A percentile compares a stretch with the other conserved stretches of the same genome.
Conservation (phyloP, 2,329 filamentous ascomycete genomes). For the Didymella pomorum region DNA sequence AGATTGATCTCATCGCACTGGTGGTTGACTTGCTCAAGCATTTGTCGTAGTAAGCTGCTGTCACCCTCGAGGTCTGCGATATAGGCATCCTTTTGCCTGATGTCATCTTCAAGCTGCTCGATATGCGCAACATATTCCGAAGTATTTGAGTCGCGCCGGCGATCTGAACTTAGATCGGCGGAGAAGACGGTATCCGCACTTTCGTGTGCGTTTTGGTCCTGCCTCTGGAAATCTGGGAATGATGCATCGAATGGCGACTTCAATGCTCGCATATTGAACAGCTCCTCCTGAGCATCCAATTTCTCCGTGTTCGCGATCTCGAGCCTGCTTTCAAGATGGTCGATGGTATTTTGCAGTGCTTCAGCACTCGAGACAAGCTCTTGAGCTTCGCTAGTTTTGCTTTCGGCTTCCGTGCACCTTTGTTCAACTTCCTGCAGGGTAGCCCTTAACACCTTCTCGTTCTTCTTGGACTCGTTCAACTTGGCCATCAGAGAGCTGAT, state of each 20-base stretch:
- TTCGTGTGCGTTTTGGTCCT: slow-evolving; percentile 25
- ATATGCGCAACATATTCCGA: slow-evolving; percentile 39
- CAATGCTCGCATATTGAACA: slow-evolving; percentile 41
- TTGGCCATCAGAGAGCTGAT: slow-evolving; percentile 53
- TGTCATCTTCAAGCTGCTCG: slow-evolving; percentile 45
- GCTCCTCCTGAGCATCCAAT: slow-evolving; percentile 51
- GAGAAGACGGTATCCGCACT: slow-evolving; percentile 46
- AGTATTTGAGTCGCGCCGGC: slow-evolving; percentile 27
- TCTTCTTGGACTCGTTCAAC: slow-evolving; percentile 50
- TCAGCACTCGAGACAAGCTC: slow-evolving; percentile 36
- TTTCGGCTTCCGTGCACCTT: slow-evolving; percentile 40
- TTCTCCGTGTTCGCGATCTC: slow-evolving; percentile 53
- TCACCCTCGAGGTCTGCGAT: slow-evolving; percentile 37
- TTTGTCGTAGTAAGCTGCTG: slow-evolving; percentile 28
- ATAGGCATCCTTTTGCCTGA: slow-evolving; percentile 41
- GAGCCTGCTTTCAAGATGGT: slow-evolving; percentile 51
- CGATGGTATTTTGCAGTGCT: slow-evolving; percentile 49
- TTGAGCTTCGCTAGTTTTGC: slow-evolving; percentile 39
- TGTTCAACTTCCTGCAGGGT: slow-evolving; percentile 45
- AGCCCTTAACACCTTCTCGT: slow-evolving; percentile 40
- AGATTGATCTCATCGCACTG: slow-evolving; percentile 36
- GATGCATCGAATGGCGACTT: slow-evolving; percentile 40
- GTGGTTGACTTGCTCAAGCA: slow-evolving; percentile 31
- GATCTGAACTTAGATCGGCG: slow-evolving; percentile 27
- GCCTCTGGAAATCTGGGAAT: slow-evolving; percentile 18